A percentile compares a stretch with the other conserved stretches of the same genome.
Conservation (phyloP, 2,329 filamentous ascomycete genomes). For the Alternaria hordeiaustralica region DNA sequence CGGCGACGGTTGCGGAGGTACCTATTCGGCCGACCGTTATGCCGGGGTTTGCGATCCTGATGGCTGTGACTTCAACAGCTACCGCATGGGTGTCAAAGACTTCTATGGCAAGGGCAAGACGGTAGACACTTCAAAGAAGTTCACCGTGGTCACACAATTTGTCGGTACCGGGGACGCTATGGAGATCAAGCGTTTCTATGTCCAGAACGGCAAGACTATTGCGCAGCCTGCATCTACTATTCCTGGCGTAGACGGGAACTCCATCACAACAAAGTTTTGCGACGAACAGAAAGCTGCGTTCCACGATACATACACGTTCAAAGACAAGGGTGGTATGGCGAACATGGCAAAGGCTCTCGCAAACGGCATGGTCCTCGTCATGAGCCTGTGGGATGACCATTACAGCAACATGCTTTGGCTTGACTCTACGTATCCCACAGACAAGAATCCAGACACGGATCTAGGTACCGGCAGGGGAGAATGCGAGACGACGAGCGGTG, state of each 20-base stretch:
- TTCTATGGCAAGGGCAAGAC: constrained; percentile 66
- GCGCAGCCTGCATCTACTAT: constrained; percentile 53
- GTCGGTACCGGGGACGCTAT: constrained; percentile 48
- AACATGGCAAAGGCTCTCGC: constrained; percentile 62
- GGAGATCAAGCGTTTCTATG: constrained; percentile 57
- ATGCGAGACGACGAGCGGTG: constrained; percentile 33
- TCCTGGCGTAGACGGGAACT: constrained; percentile 51
- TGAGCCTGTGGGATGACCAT: constrained; percentile 70
- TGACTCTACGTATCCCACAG: constrained; percentile 67
- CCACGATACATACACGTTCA: constrained; percentile 55
- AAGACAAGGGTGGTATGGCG: constrained; percentile 61
- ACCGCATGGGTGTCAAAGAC: constrained; percentile 66
- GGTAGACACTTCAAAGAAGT: constrained; percentile 49
- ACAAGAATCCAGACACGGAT: constrained; percentile 30
- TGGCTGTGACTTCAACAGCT: constrained; percentile 68
- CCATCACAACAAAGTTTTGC: constrained; percentile 41
- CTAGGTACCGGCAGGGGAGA: constrained; percentile 43
- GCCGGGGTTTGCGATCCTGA: constrained; percentile 70
- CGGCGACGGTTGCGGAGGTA: constrained; percentile 53
- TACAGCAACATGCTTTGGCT: constrained; percentile 75
- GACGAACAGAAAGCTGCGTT: constrained; percentile 38
- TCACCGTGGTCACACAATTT: constrained; percentile 61
- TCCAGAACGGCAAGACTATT: constrained; percentile 58
- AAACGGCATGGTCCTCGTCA: constrained; percentile 67
- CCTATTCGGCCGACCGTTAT: constrained; percentile 63